phyloP scores from a whole-genome alignment of 2,329 filamentous ascomycete genomes.

The Venturia aucupariae region DNA sequence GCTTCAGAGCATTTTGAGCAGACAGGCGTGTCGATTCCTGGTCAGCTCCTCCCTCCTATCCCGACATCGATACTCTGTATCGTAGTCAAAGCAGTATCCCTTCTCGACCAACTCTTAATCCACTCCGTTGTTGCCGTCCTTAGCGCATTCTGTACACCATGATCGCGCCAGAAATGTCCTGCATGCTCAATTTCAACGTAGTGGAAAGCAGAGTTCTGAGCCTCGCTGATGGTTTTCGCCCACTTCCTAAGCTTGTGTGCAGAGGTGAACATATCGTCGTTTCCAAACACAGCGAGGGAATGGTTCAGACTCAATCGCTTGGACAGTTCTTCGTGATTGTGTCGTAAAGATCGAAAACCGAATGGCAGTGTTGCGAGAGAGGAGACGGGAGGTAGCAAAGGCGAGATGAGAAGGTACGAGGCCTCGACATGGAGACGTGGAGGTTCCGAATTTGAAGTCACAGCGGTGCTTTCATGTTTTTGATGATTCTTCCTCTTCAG shows the following conservation, averaged over 20 bases:
- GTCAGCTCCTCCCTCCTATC: not conserved
- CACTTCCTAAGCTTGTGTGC: constrained; percentile 57
- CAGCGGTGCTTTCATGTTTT: not conserved
- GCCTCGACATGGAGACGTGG: constrained; percentile 13
- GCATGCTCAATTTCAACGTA: constrained; percentile 39
- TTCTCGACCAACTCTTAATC: constrained; percentile 15
- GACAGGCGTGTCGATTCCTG: no score
- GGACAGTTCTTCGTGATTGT: not conserved
- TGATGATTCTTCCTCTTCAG: constrained; percentile 9
- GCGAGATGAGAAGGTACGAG: constrained; percentile 38
- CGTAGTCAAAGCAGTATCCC: not conserved
- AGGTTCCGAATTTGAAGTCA: not conserved
- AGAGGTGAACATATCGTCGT: constrained; percentile 64
- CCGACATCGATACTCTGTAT: not conserved
- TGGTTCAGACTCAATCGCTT: constrained; percentile 18
- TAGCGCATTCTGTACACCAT: constrained; percentile 25
- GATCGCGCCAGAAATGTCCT: constrained; percentile 43
- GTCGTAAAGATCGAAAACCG: constrained; percentile 14
- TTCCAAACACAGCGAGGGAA: constrained; percentile 65
- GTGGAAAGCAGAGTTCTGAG: constrained; percentile 24
- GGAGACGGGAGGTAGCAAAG: constrained; percentile 36
- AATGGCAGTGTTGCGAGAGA: constrained; percentile 26
- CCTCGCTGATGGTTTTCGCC: constrained; percentile 30
- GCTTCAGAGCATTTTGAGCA: not conserved
- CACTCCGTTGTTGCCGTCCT: constrained; percentile 20